Conservation (phyloP, 163 green algal genomes). For the Chloromonas sp. region DNA sequence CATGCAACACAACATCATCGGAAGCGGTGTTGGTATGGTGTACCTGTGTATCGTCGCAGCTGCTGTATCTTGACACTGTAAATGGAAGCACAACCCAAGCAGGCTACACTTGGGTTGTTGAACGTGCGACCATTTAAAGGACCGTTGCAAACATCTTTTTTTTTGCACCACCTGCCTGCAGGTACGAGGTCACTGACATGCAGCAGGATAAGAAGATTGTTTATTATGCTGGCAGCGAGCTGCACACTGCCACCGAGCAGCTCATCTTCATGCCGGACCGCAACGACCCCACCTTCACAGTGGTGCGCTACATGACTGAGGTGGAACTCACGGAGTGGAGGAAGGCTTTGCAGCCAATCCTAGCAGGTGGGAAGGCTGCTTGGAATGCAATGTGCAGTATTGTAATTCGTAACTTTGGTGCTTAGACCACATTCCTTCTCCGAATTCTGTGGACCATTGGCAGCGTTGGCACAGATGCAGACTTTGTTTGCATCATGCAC, state of each 20-base stretch:
- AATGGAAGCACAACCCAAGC: too few species aligned
- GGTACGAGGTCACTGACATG: constrained; percentile 17
- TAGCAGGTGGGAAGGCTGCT: background rate
- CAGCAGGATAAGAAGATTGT: constrained; percentile 11
- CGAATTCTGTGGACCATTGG: background rate
- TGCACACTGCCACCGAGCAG: constrained; percentile 15
- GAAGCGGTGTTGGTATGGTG: too few species aligned
- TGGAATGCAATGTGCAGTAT: background rate
- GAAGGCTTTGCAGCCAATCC: background rate
- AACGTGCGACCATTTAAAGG: too few species aligned
- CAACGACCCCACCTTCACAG: constrained; percentile 14
- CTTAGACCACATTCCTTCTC: background rate
- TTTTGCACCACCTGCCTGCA: background rate
- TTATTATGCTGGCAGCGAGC: constrained; percentile 3
- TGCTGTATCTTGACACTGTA: too few species aligned
- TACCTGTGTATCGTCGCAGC: too few species aligned
- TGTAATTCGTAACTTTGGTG: background rate
- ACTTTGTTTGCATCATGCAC: background rate
- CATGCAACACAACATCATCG: too few species aligned
- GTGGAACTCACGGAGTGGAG: constrained; percentile 8
- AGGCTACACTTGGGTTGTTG: too few species aligned
- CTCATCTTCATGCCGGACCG: constrained; percentile 20
- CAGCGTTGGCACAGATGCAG: background rate
- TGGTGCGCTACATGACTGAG: constrained; percentile 13
- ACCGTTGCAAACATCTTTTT: too few species aligned